Percentiles rank a stretch among this genome's conserved stretches.
These are phyloP conservation scores for Fusarium cyanostomum DNA, from an alignment of 2,329 filamentous ascomycete genomes.

Conservation along the genomic window DNA sequence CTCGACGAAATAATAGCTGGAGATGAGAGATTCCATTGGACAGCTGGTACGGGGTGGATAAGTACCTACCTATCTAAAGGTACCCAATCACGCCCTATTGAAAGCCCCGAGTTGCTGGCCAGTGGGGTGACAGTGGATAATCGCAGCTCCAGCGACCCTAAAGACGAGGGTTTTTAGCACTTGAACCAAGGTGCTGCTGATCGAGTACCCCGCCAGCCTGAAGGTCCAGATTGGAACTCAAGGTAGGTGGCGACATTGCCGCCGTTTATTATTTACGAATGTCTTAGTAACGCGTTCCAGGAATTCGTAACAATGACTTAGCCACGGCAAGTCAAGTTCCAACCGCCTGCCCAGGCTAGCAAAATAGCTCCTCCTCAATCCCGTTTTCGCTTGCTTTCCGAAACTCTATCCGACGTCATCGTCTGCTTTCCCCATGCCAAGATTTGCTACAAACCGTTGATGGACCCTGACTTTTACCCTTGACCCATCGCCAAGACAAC, in stretches of 20 bases:
- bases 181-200: not conserved
- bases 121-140: too few relatives aligned
- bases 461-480: not conserved
- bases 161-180: too few relatives aligned
- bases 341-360: not conserved
- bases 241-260: not conserved
- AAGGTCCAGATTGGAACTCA: too few relatives aligned
- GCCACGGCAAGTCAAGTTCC: not conserved
- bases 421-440: not conserved
- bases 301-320: not conserved
- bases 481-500: not conserved
- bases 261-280: not conserved
- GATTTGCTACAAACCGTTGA: not conserved
- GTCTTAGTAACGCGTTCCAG: not conserved
- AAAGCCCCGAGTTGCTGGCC: too few relatives aligned
- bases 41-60: not conserved
- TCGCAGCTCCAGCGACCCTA: not conserved
- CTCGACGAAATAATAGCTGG: not conserved
- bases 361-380: not conserved
- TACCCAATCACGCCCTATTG: not conserved
- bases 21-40: not conserved
- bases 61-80: not conserved
- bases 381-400: not conserved
- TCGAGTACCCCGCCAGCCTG: too few relatives aligned
- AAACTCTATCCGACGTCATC: not conserved